Evolutionary conservation across 2,329 filamentous ascomycete species (phyloP), one percentile per base, ranked within the genome.

Genomic region (Pseudocercospora eumusae): DNA sequence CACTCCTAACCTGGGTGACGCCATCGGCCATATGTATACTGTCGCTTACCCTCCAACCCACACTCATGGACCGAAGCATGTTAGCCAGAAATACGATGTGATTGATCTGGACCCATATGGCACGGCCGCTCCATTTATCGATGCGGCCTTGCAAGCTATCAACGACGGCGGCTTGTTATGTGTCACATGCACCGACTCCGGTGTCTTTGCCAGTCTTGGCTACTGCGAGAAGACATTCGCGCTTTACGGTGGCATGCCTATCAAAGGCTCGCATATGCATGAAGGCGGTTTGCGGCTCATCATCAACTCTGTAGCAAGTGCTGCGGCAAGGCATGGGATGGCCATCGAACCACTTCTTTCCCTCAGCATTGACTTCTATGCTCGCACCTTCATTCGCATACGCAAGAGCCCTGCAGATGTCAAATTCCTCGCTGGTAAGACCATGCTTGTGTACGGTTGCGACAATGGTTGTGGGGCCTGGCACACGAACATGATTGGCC

Each of bases 81-180:
- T 73, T 54, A 71, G 64, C 56, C 68, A 64, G 15, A 87, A 84
- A 70, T 99, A 96, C 75, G 91, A 98, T 75, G 93, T 97, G 21
- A 95, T 99, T 66, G 95, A 99, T 74, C 84, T 99, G 28, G 95
- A 99, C 74, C 95, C 95, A 0, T 99, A 99, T 71, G 95, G 95
- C 45, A 96, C 92, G 0, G 95, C 93, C 0, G 91, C 91, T 9
- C 90, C 91, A 1, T 99, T 99, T 76, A 84, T 99, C 58, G 95
- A 99, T 74, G 88, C 91, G 1, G 92, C 95, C 1, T 82, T 99
- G 8, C 93, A 97, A 77, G 87, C 91, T 1, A 84, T 97, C 7
- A 87, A 89, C 66, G 91, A 97, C 69, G 93, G 93, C 1, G 95
- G 95, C 3, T 82, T 99, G 42, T 83, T 99, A 4, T 97, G 93